phyloP scores from a whole-genome alignment of 257 asterid genomes.

The Przewalskia tangutica region DNA sequence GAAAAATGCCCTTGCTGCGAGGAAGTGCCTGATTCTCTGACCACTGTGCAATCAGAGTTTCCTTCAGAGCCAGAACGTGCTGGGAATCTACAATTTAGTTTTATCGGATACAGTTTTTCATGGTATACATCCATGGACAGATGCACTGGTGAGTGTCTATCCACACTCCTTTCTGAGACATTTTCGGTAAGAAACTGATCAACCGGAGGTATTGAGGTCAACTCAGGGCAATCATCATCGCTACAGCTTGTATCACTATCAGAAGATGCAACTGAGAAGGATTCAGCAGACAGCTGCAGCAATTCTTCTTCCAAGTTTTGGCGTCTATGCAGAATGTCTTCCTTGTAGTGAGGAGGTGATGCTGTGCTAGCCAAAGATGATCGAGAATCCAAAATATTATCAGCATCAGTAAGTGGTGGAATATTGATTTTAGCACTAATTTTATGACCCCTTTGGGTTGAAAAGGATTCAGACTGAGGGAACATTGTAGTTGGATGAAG shows the following conservation, averaged over 20 bases:
- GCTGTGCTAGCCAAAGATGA: slow-evolving; percentile 46
- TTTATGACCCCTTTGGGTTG: slow-evolving; percentile 24
- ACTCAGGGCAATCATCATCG: slow-evolving; percentile 45
- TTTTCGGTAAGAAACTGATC: slow-evolving; percentile 29
- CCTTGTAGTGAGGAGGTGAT: slow-evolving; percentile 93
- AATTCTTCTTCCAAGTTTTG: slow-evolving; percentile 80
- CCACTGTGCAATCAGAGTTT: slow-evolving; percentile 7
- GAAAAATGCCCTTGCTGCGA: slow-evolving; percentile 13
- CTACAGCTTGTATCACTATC: slow-evolving; percentile 79
- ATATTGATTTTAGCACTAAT: slow-evolving; percentile 18
- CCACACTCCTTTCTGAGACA: slow-evolving; percentile 23
- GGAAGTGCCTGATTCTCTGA: slow-evolving; percentile 21
- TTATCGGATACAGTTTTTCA: slow-evolving; percentile 18
- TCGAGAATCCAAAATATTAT: slow-evolving; percentile 31
- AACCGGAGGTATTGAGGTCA: slow-evolving; percentile 20
- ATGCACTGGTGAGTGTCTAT: slow-evolving; percentile 10
- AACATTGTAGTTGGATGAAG: slow-evolving; percentile 19
- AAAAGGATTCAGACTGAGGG: slow-evolving; percentile 25
- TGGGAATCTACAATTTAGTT: slow-evolving; percentile 30
- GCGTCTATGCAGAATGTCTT: slow-evolving; percentile 82
- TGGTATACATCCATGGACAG: slow-evolving; percentile 15
- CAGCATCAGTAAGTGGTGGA: slow-evolving; percentile 29
- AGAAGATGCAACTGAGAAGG: slow-evolving; percentile 65
- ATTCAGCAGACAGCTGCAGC: slow-evolving; percentile 68
- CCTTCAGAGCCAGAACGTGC: slow-evolving; percentile 22